phyloP scores from a whole-genome alignment of 2,329 filamentous ascomycete genomes.

The Triangularia setosa region DNA sequence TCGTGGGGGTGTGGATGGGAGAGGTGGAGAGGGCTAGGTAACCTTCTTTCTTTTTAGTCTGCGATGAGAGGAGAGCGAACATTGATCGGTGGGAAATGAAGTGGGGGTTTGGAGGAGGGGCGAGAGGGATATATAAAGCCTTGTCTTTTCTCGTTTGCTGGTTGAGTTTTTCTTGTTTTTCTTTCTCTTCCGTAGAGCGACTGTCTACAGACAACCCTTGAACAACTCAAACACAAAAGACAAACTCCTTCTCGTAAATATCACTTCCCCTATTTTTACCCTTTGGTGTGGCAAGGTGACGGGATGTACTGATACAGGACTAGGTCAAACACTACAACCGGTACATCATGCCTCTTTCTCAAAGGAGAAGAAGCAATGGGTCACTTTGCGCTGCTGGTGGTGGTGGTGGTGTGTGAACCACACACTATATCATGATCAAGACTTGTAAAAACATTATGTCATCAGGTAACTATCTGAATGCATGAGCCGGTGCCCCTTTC shows the following conservation, averaged over 20 bases:
- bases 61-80: not conserved
- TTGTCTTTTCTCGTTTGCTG: too few species aligned
- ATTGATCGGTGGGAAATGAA: not conserved
- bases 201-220: not conserved
- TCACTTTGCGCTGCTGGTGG: not conserved
- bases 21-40: not conserved
- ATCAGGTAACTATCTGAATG: constrained; percentile 34
- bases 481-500: constrained; percentile 34
- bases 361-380: constrained; percentile 1
- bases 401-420: not conserved
- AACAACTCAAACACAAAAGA: not conserved
- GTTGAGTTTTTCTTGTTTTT: not conserved
- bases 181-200: not conserved
- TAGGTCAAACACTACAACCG: not conserved
- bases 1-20: not conserved
- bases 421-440: constrained; percentile 4
- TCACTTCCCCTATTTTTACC: not conserved
- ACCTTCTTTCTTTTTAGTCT: too few species aligned
- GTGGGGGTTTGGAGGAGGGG: not conserved
- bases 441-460: constrained; percentile 3
- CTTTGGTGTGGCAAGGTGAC: not conserved
- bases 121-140: not conserved
- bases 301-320: not conserved
- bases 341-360: constrained; percentile 4
- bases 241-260: constrained; percentile 3